Evolutionary conservation across 768 basidiomycete genomes (phyloP), one percentile per base, ranked within the genome.

Genomic region (Trametes villosa): DNA sequence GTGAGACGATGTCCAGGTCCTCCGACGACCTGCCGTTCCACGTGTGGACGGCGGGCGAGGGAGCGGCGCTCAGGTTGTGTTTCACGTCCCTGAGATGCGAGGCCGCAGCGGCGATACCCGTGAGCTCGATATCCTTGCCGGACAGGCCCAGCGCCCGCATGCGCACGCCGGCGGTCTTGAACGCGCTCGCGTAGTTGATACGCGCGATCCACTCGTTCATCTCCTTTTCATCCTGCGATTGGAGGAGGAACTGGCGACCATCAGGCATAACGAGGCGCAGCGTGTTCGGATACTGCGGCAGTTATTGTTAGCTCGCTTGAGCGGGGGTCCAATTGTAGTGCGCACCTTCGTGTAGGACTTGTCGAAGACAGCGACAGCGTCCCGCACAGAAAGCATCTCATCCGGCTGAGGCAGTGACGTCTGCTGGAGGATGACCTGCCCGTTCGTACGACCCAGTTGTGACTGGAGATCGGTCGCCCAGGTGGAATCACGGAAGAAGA

Each of bases 171-270:
- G 87, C 82, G 2, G 92, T 86, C 75, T 89, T 94, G 84, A 97
- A 98, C 6, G 92, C 81, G 59, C 93, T 89, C 3, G 94, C 94
- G 70, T 97, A 98, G 75, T 99, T 99, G 70, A 98, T 94, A 31
- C 82, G 80, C 15, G 89, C 82, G 63, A 98, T 87, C 97, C 97
- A 99, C 63, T 88, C 84, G 67, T 95, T 89, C 77, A 92, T 82
- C 59, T 95, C 92, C 44, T 77, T 72, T 60, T 88, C 86, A 67
- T 83, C 80, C 13, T 79, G 69, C 7, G 91, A 83, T 69, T 94
- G 92, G 20, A 98, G 79, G 36, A 98, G 83, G 60, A 89, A 85
- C 65, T 94, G 91, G 1, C 92, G 89, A 12, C 92, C 87, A 66
- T 90, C 85, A 26, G 86, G 80, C 70, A 92, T 80, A 27, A 86